A percentile compares a stretch with the other conserved stretches of the same genome.
These are phyloP conservation scores for Heliocybe sulcata DNA, from an alignment of 1,284 basidiomycete genomes.

Conservation along the genomic window DNA sequence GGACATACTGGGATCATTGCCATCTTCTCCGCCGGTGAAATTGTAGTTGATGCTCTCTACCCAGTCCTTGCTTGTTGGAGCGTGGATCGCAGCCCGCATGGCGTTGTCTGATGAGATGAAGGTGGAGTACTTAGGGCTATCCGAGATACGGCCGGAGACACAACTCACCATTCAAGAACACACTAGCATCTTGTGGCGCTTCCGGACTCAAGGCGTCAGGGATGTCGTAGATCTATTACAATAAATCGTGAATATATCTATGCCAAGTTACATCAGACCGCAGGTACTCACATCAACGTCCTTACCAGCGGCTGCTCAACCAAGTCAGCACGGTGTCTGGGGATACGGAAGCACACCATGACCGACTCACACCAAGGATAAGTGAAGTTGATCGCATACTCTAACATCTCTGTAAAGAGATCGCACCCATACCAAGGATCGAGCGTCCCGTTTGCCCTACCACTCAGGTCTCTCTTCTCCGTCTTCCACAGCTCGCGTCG, in stretches of 20 bases:
- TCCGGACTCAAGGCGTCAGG: slow-evolving; percentile 26
- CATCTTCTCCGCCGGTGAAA: slow-evolving; percentile 31
- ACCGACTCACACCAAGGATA: slow-evolving; percentile 22
- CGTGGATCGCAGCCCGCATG: slow-evolving; percentile 56
- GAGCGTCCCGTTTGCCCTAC: slow-evolving; percentile 20
- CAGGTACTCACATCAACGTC: background rate
- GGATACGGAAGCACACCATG: background rate
- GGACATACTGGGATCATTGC: slow-evolving; percentile 37
- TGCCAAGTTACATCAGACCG: too few relatives aligned
- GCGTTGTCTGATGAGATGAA: slow-evolving; percentile 32
- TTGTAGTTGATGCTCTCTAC: slow-evolving; percentile 33
- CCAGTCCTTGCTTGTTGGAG: slow-evolving; percentile 62
- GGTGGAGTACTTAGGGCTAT: background rate
- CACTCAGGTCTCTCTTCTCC: slow-evolving; percentile 19
- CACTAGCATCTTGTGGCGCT: slow-evolving; percentile 21
- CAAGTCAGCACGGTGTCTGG: background rate
- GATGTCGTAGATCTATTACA: slow-evolving; percentile 18
- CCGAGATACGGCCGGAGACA: background rate
- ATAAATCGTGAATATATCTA: background rate
- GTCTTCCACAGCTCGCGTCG: background rate
- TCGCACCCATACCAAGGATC: slow-evolving; percentile 28
- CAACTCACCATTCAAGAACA: slow-evolving; percentile 47
- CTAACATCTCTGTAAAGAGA: slow-evolving; percentile 25
- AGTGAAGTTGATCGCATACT: slow-evolving; percentile 29
- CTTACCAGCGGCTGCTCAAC: slow-evolving; percentile 8